These are phyloP conservation scores for Myxozyma lipomycoides DNA, from an alignment of 805 yeast species.

Conservation along the genomic window DNA sequence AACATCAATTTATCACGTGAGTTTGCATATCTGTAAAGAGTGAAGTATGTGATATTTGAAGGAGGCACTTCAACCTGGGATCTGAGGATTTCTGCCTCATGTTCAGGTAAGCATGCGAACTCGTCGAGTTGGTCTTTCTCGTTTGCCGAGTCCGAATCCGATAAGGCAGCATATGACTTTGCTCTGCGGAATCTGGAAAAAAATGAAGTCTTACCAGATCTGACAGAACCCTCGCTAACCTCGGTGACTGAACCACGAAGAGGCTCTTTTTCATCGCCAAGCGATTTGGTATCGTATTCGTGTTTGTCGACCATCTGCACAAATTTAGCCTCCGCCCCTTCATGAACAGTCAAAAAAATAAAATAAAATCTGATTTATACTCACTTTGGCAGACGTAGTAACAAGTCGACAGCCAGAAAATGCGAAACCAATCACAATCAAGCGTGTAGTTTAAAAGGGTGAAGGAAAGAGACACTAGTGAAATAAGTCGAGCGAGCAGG, in stretches of 20 bases:
- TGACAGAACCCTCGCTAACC: constrained; percentile 12
- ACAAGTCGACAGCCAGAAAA: too few relatives aligned
- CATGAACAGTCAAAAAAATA: too few relatives aligned
- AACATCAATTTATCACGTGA: constrained; percentile 33
- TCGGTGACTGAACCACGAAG: constrained; percentile 3
- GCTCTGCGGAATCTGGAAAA: constrained; percentile 9
- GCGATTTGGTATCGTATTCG: background rate
- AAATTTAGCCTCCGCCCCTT: too few relatives aligned
- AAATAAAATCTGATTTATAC: too few relatives aligned
- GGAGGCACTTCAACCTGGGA: constrained; percentile 34
- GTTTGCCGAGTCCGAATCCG: background rate
- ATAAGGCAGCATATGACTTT: constrained; percentile 20
- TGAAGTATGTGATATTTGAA: constrained; percentile 30
- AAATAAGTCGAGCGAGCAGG: too few relatives aligned
- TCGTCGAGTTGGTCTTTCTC: constrained; percentile 13
- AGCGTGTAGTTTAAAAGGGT: too few relatives aligned
- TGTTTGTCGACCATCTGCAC: constrained; percentile 9
- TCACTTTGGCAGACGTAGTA: too few relatives aligned
- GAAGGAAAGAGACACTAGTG: too few relatives aligned
- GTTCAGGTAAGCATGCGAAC: constrained; percentile 32
- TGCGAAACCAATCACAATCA: too few relatives aligned
- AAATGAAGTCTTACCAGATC: constrained; percentile 5
- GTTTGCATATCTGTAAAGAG: constrained; percentile 38
- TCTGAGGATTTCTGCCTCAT: constrained; percentile 37
- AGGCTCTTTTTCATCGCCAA: constrained; percentile 17